Evolutionary conservation across 805 yeast species (phyloP).

Genomic region (Alloascoidea hylecoeti): DNA sequence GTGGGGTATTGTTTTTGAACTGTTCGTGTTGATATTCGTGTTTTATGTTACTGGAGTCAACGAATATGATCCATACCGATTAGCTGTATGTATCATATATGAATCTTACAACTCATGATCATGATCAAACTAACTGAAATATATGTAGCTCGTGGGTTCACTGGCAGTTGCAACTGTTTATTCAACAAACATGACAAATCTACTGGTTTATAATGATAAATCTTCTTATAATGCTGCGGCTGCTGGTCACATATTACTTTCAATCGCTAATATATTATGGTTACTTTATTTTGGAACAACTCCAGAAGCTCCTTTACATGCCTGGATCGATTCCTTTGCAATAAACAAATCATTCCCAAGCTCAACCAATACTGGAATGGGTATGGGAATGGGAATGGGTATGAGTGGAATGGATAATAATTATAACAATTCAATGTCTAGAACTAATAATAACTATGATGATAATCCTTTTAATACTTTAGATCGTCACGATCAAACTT

Average conservation of each 20-base stretch:
- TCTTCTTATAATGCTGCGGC: constrained; percentile 74
- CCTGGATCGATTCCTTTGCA: constrained; percentile 75
- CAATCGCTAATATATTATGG: constrained; percentile 79
- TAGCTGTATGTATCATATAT: constrained; percentile 20
- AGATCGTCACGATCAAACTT: constrained; percentile 2
- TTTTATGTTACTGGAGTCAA: constrained; percentile 40
- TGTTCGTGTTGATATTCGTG: constrained; percentile 41
- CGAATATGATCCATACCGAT: constrained; percentile 54
- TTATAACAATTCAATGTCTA: too few species aligned
- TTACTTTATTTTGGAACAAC: constrained; percentile 83
- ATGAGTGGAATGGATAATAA: background rate
- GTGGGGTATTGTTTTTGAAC: constrained; percentile 90
- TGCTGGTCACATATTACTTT: constrained; percentile 78
- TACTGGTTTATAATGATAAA: constrained; percentile 53
- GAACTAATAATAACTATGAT: too few species aligned
- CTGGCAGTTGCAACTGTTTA: constrained; percentile 68
- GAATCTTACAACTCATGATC: background rate
- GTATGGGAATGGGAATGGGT: constrained; percentile 5
- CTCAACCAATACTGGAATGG: constrained; percentile 1
- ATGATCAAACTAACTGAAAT: background rate
- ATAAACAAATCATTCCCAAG: constrained; percentile 17
- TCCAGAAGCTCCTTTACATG: constrained; percentile 74
- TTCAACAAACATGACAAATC: constrained; percentile 72
- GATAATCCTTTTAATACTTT: constrained; percentile 1
- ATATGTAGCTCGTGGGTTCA: constrained; percentile 31